Evolutionary conservation across 2,329 filamentous ascomycete species (phyloP).

Genomic region (Emericellopsis cladophorae): DNA sequence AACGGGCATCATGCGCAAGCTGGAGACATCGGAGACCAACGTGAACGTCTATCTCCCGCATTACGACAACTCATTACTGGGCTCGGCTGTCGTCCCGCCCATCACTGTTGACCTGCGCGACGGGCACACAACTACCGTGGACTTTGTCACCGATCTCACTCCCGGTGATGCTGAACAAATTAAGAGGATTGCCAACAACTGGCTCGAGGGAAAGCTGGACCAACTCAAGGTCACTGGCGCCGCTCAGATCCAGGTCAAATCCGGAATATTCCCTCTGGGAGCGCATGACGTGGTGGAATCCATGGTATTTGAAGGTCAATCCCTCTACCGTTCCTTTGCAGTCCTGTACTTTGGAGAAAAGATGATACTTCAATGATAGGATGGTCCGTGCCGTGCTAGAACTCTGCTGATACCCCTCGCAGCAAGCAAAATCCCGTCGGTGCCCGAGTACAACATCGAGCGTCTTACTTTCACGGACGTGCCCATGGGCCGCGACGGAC

Average conservation of each 20-base stretch:
- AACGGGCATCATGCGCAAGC: slow-evolving; percentile 67
- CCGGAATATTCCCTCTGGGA: slow-evolving; percentile 69
- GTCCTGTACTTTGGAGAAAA: slow-evolving; percentile 48
- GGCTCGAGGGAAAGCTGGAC: slow-evolving; percentile 67
- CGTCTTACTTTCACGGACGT: slow-evolving; percentile 70
- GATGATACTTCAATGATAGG: slow-evolving; percentile 3
- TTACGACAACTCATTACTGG: slow-evolving; percentile 65
- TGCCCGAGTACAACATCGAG: slow-evolving; percentile 75
- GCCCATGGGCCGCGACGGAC: slow-evolving; percentile 25
- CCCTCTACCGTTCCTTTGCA: slow-evolving; percentile 51
- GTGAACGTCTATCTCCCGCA: slow-evolving; percentile 73
- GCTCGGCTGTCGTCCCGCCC: slow-evolving; percentile 63
- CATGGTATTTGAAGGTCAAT: slow-evolving; percentile 73
- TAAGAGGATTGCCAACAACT: slow-evolving; percentile 73
- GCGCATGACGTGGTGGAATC: slow-evolving; percentile 64
- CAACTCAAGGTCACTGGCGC: slow-evolving; percentile 61
- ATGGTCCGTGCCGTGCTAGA: slow-evolving; percentile 5
- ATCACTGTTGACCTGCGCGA: slow-evolving; percentile 67
- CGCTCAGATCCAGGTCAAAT: slow-evolving; percentile 60
- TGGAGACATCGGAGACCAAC: slow-evolving; percentile 61
- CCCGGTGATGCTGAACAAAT: slow-evolving; percentile 69
- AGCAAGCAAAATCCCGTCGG: slow-evolving; percentile 58
- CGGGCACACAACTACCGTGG: slow-evolving; percentile 62
- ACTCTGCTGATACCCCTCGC: slow-evolving; percentile 20
- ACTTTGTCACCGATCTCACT: slow-evolving; percentile 64